phyloP scores from a whole-genome alignment of 805 yeast genomes.

The Kuraishia ogatae region DNA sequence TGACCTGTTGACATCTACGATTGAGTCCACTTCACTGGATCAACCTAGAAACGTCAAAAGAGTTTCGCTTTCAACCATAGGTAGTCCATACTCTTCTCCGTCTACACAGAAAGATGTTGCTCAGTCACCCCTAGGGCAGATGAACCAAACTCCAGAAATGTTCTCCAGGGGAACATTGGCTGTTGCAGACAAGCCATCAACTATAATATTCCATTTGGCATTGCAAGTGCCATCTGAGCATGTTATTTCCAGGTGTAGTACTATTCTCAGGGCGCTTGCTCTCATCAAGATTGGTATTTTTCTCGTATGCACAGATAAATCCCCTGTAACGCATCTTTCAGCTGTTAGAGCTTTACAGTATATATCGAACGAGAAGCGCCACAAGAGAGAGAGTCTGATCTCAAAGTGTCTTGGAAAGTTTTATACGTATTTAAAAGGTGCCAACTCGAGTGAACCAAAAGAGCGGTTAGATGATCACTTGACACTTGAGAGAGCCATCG shows the following conservation, averaged over 20 bases:
- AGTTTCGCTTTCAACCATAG: neutral
- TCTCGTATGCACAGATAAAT: neutral
- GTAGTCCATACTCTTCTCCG: neutral
- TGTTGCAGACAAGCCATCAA: neutral
- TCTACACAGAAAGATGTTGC: neutral
- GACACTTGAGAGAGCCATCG: neutral
- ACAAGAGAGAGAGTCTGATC: neutral
- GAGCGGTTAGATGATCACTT: neutral
- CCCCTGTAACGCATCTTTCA: neutral
- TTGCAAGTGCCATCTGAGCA: neutral
- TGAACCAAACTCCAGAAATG: too few species aligned
- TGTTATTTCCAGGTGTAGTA: neutral
- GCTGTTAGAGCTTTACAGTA: neutral
- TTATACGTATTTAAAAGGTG: neutral
- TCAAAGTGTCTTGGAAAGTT: neutral
- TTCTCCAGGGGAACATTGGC: too few species aligned
- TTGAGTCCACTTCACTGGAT: constrained; percentile 7
- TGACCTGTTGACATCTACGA: constrained; percentile 16
- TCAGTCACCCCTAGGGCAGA: neutral
- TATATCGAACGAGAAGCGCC: neutral
- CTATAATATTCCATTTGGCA: neutral
- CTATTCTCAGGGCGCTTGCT: neutral
- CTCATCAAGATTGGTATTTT: neutral
- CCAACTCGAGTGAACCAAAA: neutral
- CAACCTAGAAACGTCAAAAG: neutral